Percentiles rank a stretch among this genome's conserved stretches.
phyloP scores from a whole-genome alignment of 129 eudicot genomes.

The Rutidosis leptorrhynchoides region DNA sequence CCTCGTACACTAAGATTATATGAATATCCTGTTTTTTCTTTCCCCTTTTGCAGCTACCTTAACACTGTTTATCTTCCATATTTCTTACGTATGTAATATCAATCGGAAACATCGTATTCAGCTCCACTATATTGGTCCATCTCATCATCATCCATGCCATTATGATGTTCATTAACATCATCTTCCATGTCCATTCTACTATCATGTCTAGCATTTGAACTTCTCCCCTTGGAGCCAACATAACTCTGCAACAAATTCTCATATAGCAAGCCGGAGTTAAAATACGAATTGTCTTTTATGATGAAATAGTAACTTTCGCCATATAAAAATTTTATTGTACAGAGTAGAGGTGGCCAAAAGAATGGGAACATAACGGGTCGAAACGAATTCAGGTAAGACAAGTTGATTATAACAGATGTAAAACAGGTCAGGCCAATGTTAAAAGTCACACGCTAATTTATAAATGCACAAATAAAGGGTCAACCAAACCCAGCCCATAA shows the following conservation, averaged over 20 bases:
- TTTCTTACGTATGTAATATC: constrained; percentile 3
- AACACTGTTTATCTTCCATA: constrained; percentile 20
- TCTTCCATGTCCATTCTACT: constrained; percentile 35
- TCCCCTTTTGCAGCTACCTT: constrained; percentile 16
- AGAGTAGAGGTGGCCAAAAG: background rate
- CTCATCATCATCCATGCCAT: constrained; percentile 28
- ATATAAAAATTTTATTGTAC: background rate
- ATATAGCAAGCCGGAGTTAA: background rate
- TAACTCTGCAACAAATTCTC: constrained; percentile 21
- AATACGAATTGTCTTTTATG: background rate
- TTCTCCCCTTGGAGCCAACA: constrained; percentile 26
- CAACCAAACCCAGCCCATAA: background rate
- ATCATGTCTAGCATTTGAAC: constrained; percentile 30
- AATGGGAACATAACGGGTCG: background rate
- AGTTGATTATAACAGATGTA: background rate
- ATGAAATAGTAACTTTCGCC: background rate
- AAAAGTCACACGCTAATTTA: background rate
- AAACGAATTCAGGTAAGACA: background rate
- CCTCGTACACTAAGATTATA: constrained; percentile 22
- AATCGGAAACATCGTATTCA: constrained; percentile 28
- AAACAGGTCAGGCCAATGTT: background rate
- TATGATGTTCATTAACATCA: constrained; percentile 25
- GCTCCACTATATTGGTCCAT: constrained; percentile 36
- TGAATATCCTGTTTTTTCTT: background rate
- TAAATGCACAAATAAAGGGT: background rate